Conservation (phyloP, 192 early-diverging fungal species). For the Entomortierella chlamydospora region DNA sequence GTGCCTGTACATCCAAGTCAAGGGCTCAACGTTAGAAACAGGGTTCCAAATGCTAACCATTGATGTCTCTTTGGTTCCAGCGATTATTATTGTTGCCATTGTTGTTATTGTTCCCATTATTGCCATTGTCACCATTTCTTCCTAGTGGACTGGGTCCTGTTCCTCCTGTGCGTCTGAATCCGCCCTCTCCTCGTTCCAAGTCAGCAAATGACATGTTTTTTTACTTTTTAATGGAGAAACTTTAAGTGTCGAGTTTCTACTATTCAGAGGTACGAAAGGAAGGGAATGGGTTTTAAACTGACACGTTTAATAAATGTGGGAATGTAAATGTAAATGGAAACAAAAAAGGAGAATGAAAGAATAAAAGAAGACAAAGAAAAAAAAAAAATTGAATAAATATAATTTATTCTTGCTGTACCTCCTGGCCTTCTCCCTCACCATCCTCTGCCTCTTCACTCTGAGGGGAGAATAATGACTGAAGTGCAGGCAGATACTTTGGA, state of each 20-base stretch:
- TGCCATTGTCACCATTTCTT: constrained; percentile 1
- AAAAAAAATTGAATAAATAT: constrained; percentile 14
- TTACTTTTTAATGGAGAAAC: too few relatives aligned
- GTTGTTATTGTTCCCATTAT: constrained; percentile 7
- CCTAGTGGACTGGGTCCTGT: constrained; percentile 21
- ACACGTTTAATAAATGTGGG: neutral
- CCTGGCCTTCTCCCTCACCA: constrained; percentile 48
- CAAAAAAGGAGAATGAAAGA: constrained; percentile 2
- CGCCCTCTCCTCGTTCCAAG: constrained; percentile 64
- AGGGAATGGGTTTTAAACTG: neutral
- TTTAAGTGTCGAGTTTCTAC: too few relatives aligned
- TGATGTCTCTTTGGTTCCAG: constrained; percentile 10
- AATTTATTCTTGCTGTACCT: too few relatives aligned
- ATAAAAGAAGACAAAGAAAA: neutral
- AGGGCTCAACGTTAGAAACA: too few relatives aligned
- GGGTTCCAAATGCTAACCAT: neutral
- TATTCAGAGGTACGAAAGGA: too few relatives aligned
- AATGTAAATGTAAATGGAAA: constrained; percentile 1
- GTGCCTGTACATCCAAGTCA: too few relatives aligned
- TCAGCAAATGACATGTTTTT: constrained; percentile 74
- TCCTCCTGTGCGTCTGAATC: constrained; percentile 17
- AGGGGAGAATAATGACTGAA: constrained; percentile 64
- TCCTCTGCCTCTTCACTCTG: constrained; percentile 58
- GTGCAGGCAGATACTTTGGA: constrained; percentile 63
- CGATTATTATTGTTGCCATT: constrained; percentile 15